A percentile compares a stretch with the other conserved stretches of the same genome.
Evolutionary conservation across 257 asterid species (phyloP).

Genomic region (Solanum lignicaule): DNA sequence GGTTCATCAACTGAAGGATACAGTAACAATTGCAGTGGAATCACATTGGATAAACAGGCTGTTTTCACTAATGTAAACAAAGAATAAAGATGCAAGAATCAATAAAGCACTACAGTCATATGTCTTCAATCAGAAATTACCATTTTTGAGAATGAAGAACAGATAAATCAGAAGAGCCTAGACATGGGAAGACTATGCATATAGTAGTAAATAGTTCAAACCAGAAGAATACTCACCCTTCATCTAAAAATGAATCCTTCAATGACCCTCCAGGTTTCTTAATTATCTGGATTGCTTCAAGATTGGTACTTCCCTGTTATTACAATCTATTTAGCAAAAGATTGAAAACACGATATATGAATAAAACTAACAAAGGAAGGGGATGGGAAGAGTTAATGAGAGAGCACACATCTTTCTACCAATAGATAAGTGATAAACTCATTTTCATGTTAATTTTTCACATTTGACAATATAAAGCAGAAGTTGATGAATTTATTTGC

Average conservation of each 20-base stretch:
- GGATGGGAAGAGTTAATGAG: neutral
- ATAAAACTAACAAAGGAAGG: neutral
- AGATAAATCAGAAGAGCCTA: neutral
- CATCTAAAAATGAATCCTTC: constrained; percentile 81
- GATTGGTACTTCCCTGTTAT: constrained; percentile 83
- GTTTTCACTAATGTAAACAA: neutral
- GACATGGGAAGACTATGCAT: neutral
- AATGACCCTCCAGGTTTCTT: constrained; percentile 91
- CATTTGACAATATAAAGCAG: neutral
- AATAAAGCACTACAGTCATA: neutral
- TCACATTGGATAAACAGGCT: neutral
- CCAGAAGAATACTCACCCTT: constrained; percentile 45
- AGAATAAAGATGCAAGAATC: neutral
- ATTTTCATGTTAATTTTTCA: neutral
- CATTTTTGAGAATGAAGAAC: neutral
- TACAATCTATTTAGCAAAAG: neutral
- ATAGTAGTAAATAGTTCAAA: neutral
- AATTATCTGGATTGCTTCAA: constrained; percentile 86
- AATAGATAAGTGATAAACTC: neutral
- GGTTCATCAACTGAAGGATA: neutral
- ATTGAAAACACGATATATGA: neutral
- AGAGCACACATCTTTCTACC: neutral
- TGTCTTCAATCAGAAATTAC: neutral
- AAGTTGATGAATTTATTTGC: neutral
- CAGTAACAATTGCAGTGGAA: neutral